Evolutionary conservation across 495 filamentous ascomycete genomes (phyloP), one percentile per base, ranked within the genome.

Genomic region (Aspergillus carlsbadensis): DNA sequence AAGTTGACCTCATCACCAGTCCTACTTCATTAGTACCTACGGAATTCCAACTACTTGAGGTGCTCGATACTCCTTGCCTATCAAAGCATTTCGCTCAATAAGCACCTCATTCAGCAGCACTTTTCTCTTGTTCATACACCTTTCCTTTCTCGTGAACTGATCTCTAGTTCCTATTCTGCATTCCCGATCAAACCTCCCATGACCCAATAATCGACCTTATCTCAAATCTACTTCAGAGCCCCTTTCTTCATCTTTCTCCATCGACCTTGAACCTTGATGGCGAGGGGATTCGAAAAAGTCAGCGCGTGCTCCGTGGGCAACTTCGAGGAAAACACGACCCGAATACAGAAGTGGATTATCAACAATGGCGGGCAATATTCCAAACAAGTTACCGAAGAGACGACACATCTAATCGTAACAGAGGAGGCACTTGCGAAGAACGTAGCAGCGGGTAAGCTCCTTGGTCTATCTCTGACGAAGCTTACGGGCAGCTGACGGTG

Each of bases 361-460:
- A 49, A 53, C 5, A 75, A 85, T 55, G 82, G 82, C 0, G 86
- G 85, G 0, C 59, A 50, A 4, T 80, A 75, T 54, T 61, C 73
- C 0, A 49, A 62, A 14, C 66, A 70, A 0, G 60, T 87, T 26
- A 66, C 62, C 40, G 52, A 69, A 0, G 53, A 66, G 3, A 76
- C 80, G 0, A 89, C 86, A 0, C 87, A 90, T 66, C 68, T 90
- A 1, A 76, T 90, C 24, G 75, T 75, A 17, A 75, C 74, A 1
- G 75, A 80, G 43, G 73, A 80, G 24, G 72, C 80, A 2, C 87
- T 72, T 54, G 76, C 76, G 52, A 67, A 73, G 20, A 69, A 77
- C 33, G 65, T 63, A 11, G 51, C 56, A 2, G 67, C 71, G 54
- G 81, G 84, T 84, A 78, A 14, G 62, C 48, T 18, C 21, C 21